phyloP scores from a whole-genome alignment of 73 alveolate species.

The Stentor roeselii region DNA sequence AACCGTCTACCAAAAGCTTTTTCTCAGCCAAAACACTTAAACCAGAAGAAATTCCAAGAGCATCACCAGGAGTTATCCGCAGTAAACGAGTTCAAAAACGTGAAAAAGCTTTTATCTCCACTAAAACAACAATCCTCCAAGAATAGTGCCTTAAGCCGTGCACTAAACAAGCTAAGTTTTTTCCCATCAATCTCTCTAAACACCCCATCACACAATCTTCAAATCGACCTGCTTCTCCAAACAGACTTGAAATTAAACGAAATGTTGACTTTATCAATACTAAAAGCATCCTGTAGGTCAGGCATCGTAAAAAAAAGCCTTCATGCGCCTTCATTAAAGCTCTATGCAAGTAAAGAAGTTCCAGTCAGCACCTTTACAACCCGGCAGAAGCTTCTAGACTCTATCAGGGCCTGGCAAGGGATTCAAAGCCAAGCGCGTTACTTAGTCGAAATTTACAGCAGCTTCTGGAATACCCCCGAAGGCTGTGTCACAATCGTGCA shows the following conservation, averaged over 20 bases:
- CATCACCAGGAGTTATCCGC: conserved; percentile 12
- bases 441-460: conserved; percentile 40
- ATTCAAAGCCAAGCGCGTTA: conserved; percentile 30
- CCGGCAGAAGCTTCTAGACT: conserved; percentile 60
- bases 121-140: conserved; percentile 2
- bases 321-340: conserved; percentile 70
- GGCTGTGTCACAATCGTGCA: conserved; percentile 65
- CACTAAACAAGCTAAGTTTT: neutral
- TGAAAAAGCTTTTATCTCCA: neutral
- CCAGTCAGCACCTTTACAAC: conserved; percentile 51
- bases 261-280: conserved; percentile 54
- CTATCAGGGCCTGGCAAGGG: conserved; percentile 62
- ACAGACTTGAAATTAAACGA: conserved; percentile 30
- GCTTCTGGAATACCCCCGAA: conserved; percentile 73
- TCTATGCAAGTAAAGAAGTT: conserved; percentile 64
- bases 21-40: neutral
- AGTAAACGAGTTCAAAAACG: neutral
- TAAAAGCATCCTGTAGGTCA: conserved; percentile 26
- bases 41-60: neutral
- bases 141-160: neutral
- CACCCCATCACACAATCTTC: neutral
- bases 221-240: neutral
- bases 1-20: conserved; percentile 14
- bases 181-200: neutral
- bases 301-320: conserved; percentile 73